Evolutionary conservation across 176 grass and related monocot genomes (phyloP).

Genomic region (Poa pratensis): DNA sequence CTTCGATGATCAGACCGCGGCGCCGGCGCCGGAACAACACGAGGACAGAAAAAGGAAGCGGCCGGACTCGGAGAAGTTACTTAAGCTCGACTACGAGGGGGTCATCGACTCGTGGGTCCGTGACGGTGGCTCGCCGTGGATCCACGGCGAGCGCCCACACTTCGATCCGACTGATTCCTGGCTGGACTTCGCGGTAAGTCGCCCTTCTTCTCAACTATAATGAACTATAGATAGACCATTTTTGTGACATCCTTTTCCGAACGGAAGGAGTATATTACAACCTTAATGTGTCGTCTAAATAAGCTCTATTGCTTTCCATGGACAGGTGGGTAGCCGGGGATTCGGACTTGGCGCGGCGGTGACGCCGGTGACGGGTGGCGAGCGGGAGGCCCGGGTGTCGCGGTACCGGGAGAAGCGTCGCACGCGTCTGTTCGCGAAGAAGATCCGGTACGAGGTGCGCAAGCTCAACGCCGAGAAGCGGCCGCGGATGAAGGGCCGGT

Average conservation of each 20-base stretch:
- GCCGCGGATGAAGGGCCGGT: conserved; percentile 96
- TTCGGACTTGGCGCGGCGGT: conserved; percentile 27
- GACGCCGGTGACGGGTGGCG: conserved; percentile 58
- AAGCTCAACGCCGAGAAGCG: conserved; percentile 99
- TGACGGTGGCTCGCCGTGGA: conserved; percentile 72
- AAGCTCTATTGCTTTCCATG: neutral
- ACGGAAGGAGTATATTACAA: too few relatives aligned
- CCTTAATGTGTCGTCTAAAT: neutral
- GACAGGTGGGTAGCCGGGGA: conserved; percentile 31
- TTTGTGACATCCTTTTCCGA: too few relatives aligned
- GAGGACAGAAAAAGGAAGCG: conserved; percentile 44
- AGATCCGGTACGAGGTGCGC: conserved; percentile 99
- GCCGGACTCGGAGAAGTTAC: conserved; percentile 49
- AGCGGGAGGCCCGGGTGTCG: conserved; percentile 87
- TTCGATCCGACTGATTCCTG: conserved; percentile 51
- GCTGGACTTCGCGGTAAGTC: conserved; percentile 67
- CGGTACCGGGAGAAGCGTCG: conserved; percentile 96
- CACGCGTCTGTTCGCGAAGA: conserved; percentile 93
- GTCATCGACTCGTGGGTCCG: conserved; percentile 73
- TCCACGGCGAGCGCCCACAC: conserved; percentile 66
- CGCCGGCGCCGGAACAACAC: conserved; percentile 10
- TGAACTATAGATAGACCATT: too few relatives aligned
- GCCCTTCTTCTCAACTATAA: too few relatives aligned
- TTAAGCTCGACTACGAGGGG: conserved; percentile 85
- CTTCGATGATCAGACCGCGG: conserved; percentile 15